A percentile compares a stretch with the other conserved stretches of the same genome.
Conservation (phyloP, 257 asterid species). For the Gentiana macrophylla region DNA sequence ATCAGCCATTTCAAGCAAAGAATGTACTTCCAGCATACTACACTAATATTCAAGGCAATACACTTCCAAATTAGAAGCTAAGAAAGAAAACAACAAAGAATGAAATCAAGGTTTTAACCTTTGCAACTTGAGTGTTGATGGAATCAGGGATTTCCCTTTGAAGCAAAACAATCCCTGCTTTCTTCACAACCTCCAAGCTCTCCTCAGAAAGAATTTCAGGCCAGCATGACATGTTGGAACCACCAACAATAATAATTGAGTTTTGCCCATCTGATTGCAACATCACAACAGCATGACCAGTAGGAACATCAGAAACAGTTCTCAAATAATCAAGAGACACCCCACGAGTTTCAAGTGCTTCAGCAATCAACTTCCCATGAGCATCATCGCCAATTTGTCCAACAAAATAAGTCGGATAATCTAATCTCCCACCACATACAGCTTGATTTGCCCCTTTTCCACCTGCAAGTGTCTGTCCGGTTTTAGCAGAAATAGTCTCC, state of each 20-base stretch:
- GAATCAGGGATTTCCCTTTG: slow-evolving; percentile 96
- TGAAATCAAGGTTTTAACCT: slow-evolving; percentile 41
- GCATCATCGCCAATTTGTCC: slow-evolving; percentile 93
- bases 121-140: slow-evolving; percentile 78
- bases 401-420: slow-evolving; percentile 66
- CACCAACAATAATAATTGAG: slow-evolving; percentile 83
- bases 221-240: slow-evolving; percentile 86
- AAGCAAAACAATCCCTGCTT: slow-evolving; percentile 86
- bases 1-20: too few species aligned
- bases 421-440: slow-evolving; percentile 65
- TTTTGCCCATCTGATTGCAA: slow-evolving; percentile 78
- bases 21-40: too few species aligned
- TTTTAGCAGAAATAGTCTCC: slow-evolving; percentile 74
- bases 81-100: not conserved
- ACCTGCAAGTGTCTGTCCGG: slow-evolving; percentile 78
- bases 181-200: slow-evolving; percentile 52
- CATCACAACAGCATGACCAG: slow-evolving; percentile 98
- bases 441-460: slow-evolving; percentile 99
- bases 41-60: too few species aligned
- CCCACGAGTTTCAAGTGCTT: slow-evolving; percentile 61
- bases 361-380: slow-evolving; percentile 62
- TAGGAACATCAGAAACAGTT: slow-evolving; percentile 49
- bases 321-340: slow-evolving; percentile 51
- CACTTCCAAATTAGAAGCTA: too few species aligned
- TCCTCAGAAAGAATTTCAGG: slow-evolving; percentile 45